Percentiles rank a stretch among this genome's conserved stretches.
Conservation (phyloP, 805 yeast species). For the Nakazawaea wyomingensis region DNA sequence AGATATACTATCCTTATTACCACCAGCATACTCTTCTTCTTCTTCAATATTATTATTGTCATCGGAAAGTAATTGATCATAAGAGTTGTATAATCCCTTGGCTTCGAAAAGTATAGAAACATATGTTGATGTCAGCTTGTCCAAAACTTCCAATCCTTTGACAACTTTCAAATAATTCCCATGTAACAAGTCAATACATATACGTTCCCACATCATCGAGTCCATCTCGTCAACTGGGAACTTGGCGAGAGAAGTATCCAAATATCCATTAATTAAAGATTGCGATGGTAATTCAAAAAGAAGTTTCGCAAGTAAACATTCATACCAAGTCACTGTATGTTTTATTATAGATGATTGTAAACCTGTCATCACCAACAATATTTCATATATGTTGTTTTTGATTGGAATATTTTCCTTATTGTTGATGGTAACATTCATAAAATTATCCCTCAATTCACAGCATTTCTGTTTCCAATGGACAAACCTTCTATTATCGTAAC, state of each 20-base stretch:
- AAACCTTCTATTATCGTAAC: constrained; percentile 37
- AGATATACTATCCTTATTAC: constrained; percentile 28
- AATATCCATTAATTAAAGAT: constrained; percentile 36
- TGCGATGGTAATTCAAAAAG: constrained; percentile 55
- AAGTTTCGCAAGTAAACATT: constrained; percentile 36
- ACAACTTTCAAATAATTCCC: constrained; percentile 54
- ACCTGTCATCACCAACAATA: constrained; percentile 43
- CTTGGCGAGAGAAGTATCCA: constrained; percentile 27
- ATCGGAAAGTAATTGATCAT: constrained; percentile 18
- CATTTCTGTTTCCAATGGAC: constrained; percentile 45
- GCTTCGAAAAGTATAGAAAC: constrained; percentile 59
- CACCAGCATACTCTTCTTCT: no score
- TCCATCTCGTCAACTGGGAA: constrained; percentile 28
- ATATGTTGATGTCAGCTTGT: constrained; percentile 59
- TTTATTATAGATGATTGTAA: constrained; percentile 42
- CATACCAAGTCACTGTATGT: constrained; percentile 63
- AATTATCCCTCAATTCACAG: constrained; percentile 44
- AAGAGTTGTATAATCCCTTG: constrained; percentile 48
- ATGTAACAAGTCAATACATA: constrained; percentile 51
- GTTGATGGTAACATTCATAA: constrained; percentile 19
- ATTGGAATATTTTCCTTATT: constrained; percentile 21
- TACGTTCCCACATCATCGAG: constrained; percentile 41
- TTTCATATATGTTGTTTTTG: constrained; percentile 33
- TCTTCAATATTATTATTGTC: constrained; percentile 12
- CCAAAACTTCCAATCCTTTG: constrained; percentile 53